These are phyloP conservation scores for Termitomyces sp. DNA, from an alignment of 768 basidiomycete species.

Conservation along the genomic window DNA sequence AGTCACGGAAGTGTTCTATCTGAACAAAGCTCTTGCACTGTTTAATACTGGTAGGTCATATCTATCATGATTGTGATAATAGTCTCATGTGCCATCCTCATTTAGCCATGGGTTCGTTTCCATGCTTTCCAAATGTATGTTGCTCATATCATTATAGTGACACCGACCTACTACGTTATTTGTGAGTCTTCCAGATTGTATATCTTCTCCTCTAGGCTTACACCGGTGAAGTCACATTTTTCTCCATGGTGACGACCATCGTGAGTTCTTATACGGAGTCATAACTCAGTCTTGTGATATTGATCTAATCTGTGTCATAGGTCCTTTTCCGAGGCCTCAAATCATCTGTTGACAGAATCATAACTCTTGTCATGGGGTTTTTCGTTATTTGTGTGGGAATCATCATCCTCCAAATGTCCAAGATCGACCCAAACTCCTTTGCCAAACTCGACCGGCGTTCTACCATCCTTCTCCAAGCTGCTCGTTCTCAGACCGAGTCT, in stretches of 20 bases:
- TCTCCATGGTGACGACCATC: conserved; percentile 80
- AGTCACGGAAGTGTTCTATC: conserved; percentile 92
- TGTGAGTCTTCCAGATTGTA: conserved; percentile 43
- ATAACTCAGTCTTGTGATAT: background rate
- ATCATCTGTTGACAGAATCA: conserved; percentile 71
- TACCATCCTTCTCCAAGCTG: conserved; percentile 88
- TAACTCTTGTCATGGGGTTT: conserved; percentile 92
- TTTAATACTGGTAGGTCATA: conserved; percentile 78
- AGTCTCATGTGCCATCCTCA: conserved; percentile 54
- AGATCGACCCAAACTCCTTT: conserved; percentile 83
- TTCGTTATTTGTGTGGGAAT: conserved; percentile 90
- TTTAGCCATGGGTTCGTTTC: conserved; percentile 18
- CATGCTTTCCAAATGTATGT: background rate
- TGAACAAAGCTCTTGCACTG: conserved; percentile 92
- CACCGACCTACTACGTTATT: conserved; percentile 84
- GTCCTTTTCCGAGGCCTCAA: conserved; percentile 89
- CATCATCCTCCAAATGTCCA: conserved; percentile 92
- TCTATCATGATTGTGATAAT: conserved; percentile 22
- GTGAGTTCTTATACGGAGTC: conserved; percentile 37
- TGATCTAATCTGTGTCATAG: conserved; percentile 26
- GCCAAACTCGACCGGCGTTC: conserved; percentile 82
- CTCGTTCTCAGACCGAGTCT: conserved; percentile 64
- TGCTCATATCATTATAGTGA: conserved; percentile 47
- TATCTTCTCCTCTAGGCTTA: background rate
- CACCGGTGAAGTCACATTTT: conserved; percentile 64